Evolutionary conservation across 1,284 basidiomycete species (phyloP).

Genomic region (Xerocomus cyaneibrunnescens): DNA sequence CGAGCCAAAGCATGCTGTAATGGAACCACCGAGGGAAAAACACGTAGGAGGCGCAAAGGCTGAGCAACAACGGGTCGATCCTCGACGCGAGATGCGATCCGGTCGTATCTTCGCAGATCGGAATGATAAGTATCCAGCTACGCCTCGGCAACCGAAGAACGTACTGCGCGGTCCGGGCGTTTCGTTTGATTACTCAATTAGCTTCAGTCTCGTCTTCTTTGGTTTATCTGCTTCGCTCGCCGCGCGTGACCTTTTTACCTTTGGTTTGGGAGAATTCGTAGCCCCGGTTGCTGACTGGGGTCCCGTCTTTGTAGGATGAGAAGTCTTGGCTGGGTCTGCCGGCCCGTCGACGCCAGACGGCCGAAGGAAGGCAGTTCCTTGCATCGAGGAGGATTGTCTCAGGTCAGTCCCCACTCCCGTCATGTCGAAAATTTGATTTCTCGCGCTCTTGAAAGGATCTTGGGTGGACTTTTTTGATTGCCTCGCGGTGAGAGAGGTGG

Average conservation of each 20-base stretch:
- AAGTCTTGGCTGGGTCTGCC: constrained; percentile 11
- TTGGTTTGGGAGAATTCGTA: constrained; percentile 10
- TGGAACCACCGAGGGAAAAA: constrained; percentile 21
- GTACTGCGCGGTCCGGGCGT: constrained; percentile 13
- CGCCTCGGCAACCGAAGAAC: constrained; percentile 26
- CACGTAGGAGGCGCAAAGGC: constrained; percentile 9
- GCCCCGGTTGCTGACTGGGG: constrained; percentile 6
- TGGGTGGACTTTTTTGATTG: constrained; percentile 21
- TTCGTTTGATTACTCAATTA: constrained; percentile 28
- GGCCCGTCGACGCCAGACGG: constrained; percentile 24
- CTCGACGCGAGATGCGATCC: constrained; percentile 16
- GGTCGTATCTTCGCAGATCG: constrained; percentile 21
- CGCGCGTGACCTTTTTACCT: constrained; percentile 21
- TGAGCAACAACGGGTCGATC: constrained; percentile 22
- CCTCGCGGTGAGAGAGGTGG: constrained; percentile 26
- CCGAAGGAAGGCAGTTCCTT: constrained; percentile 20
- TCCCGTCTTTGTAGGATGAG: constrained; percentile 5
- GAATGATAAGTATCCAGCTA: constrained; percentile 9
- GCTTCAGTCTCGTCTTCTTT: constrained; percentile 24
- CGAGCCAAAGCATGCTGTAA: constrained; percentile 25
- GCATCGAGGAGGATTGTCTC: constrained; percentile 26
- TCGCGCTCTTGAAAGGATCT: constrained; percentile 43
- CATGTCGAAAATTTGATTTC: constrained; percentile 51
- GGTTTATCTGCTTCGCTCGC: constrained; percentile 16
- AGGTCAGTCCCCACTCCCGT: constrained; percentile 47